Evolutionary conservation across 2,329 filamentous ascomycete genomes (phyloP).

Genomic region (Colletotrichum tofieldiae): DNA sequence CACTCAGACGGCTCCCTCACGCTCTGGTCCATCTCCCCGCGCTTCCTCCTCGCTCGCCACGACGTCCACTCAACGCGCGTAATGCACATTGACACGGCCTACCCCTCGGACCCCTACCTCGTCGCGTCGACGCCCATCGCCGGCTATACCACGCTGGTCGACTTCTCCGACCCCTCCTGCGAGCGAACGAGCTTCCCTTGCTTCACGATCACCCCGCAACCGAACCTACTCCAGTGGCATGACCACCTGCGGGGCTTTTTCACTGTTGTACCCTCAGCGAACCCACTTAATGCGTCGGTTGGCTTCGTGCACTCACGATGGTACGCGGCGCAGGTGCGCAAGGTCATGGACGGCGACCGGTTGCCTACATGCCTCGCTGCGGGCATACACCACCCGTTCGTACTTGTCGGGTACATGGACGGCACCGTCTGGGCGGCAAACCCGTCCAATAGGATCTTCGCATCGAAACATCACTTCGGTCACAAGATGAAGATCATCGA

Average conservation of each 20-base stretch:
- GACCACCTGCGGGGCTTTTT: slow-evolving; percentile 71
- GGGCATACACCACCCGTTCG: slow-evolving; percentile 67
- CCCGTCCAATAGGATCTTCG: slow-evolving; percentile 60
- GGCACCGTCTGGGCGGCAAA: slow-evolving; percentile 68
- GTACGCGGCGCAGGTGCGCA: slow-evolving; percentile 68
- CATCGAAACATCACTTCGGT: slow-evolving; percentile 55
- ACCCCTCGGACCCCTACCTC: slow-evolving; percentile 70
- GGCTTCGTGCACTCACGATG: slow-evolving; percentile 66
- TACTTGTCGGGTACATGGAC: slow-evolving; percentile 68
- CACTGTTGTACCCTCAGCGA: slow-evolving; percentile 66
- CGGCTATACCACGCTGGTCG: slow-evolving; percentile 67
- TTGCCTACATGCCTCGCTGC: slow-evolving; percentile 66
- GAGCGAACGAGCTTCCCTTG: slow-evolving; percentile 69
- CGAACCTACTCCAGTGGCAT: slow-evolving; percentile 68
- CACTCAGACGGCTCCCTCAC: slow-evolving; percentile 71
- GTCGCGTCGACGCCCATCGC: slow-evolving; percentile 70
- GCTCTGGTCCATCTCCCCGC: slow-evolving; percentile 70
- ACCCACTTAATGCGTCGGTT: slow-evolving; percentile 67
- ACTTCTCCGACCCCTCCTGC: slow-evolving; percentile 66
- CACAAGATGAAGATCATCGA: slow-evolving; percentile 65
- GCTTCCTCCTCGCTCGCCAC: slow-evolving; percentile 65
- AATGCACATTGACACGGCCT: slow-evolving; percentile 69
- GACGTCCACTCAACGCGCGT: slow-evolving; percentile 69
- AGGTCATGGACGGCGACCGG: slow-evolving; percentile 66
- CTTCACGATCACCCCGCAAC: slow-evolving; percentile 66